Base-by-base conservation (phyloP, 164 flowering plant species). In the Stephania cephalantha region DNA sequence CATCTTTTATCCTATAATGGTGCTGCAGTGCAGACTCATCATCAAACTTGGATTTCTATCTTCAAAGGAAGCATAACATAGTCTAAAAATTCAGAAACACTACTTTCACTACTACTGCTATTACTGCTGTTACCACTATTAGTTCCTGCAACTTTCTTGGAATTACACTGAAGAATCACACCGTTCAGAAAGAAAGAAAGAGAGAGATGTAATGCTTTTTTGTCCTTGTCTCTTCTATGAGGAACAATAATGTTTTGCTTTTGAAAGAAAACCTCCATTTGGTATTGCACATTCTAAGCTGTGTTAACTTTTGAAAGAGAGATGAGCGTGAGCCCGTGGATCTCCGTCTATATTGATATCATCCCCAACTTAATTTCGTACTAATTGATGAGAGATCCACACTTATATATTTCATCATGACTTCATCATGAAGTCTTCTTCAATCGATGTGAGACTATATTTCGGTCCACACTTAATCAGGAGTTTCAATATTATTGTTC, bases 31-130 rank as follows among this genome's bases (percentile, higher is more conserved):
- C 88, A 35, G 4, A 35, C 42, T 35, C 42, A 35, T 35, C 42
- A 35, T 35, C 42, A 4, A 35, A 84, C 76, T 73, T 86, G 52
- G 89, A 86, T 4, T 80, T 81, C 45, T 83, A 85, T 87, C 86
- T 75, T 55, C 58, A 68, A 20, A 73, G 44, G 48, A 69, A 61
- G 68, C 73, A 77, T 58, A 58, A 15, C 42, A 35, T 58, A 58
- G 31, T 71, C 42, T 35, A 35, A 35, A 35, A 35, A 35, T 35
- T 35, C 42, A 35, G 42, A 35, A 35, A 35, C 42, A 35, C 42
- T 35, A 50, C 55, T 50, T 3, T 13, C 55, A 4, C 6, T 15
- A 15, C 64, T 4, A 17, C 76, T 68, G 11, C 76, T 29, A 68
- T 25, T 25, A 1, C 69, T 25, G 3, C 35, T 46, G 25, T 45